These are phyloP conservation scores for Camillea tinctor DNA, from an alignment of 2,329 filamentous ascomycete species.

Conservation along the genomic window DNA sequence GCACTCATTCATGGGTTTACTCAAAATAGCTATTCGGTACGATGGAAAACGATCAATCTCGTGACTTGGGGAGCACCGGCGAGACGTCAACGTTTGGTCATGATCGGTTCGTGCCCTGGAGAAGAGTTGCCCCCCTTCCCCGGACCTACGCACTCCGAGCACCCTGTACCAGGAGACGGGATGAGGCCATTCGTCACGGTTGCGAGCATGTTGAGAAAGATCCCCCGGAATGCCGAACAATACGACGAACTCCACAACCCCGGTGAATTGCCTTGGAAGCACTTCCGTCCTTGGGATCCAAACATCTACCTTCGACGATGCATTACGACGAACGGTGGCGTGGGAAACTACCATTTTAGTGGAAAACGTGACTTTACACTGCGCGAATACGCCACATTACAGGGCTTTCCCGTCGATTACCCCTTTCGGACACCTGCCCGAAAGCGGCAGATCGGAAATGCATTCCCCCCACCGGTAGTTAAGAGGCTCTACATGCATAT, in stretches of 20 bases:
- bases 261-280: slow-evolving; percentile 23
- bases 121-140: slow-evolving; percentile 69
- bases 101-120: slow-evolving; percentile 64
- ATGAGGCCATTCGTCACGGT: slow-evolving; percentile 45
- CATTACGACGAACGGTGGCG: slow-evolving; percentile 63
- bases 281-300: slow-evolving; percentile 42
- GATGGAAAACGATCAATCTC: slow-evolving; percentile 62
- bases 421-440: slow-evolving; percentile 50
- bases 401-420: slow-evolving; percentile 66
- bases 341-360: slow-evolving; percentile 61
- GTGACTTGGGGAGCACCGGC: slow-evolving; percentile 52
- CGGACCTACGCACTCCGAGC: slow-evolving; percentile 53
- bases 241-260: slow-evolving; percentile 43
- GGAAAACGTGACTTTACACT: slow-evolving; percentile 63
- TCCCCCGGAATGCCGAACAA: slow-evolving; percentile 25
- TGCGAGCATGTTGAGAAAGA: slow-evolving; percentile 37
- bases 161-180: slow-evolving; percentile 27
- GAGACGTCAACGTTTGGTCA: slow-evolving; percentile 50
- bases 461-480: slow-evolving; percentile 65
- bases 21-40: slow-evolving; percentile 63
- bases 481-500: slow-evolving; percentile 49
- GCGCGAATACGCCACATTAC: slow-evolving; percentile 66
- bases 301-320: slow-evolving; percentile 50
- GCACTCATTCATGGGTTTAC: slow-evolving; percentile 64
- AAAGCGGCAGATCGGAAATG: slow-evolving; percentile 73